Evolutionary conservation across 768 basidiomycete species (phyloP), one percentile per base, ranked within the genome.

Genomic region (Floccularia luteovirens): DNA sequence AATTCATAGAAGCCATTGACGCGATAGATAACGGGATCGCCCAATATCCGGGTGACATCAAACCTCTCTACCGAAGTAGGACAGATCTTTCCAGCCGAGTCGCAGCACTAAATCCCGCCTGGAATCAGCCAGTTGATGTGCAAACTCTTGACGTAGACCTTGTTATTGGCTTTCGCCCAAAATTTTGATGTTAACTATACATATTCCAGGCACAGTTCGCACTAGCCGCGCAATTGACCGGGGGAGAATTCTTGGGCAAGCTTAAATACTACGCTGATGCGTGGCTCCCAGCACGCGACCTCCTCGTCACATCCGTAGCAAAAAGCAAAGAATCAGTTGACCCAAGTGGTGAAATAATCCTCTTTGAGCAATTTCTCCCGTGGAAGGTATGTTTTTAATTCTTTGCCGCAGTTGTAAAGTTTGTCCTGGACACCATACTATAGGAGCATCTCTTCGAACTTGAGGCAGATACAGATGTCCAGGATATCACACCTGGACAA

Each of bases 1-100:
- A 92, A 56, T 91, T 94, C 53, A 84, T 99, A 32, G 94, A 99
- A 62, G 87, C 83, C 7, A 79, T 97, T 46, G 93, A 96, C 59
- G 94, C 75, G 3, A 83, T 92, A 56, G 94, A 99, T 66, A 99
- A 99, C 55, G 94, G 94, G 13, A 76, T 99, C 48, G 73, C 79
- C 2, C 87, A 90, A 53, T 92, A 88, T 59, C 68, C 79, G 2
- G 60, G 67, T 2, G 79, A 81, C 38, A 56, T 83, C 41, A 66
- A 74, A 45, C 75, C 85, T 6, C 72, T 65, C 42, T 99, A 98
- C 64, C 72, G 74, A 47, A 79, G 66, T 47, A 67, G 78, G 33
- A 94, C 93, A 10, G 89, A 94, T 60, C 63, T 99, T 4, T 85
- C 87, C 11, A 78, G 79, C 48, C 80, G 94, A 43, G 85, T 99